Conservation (phyloP, 225 moss, liverwort and hornwort genomes). For the Neckera pumila region DNA sequence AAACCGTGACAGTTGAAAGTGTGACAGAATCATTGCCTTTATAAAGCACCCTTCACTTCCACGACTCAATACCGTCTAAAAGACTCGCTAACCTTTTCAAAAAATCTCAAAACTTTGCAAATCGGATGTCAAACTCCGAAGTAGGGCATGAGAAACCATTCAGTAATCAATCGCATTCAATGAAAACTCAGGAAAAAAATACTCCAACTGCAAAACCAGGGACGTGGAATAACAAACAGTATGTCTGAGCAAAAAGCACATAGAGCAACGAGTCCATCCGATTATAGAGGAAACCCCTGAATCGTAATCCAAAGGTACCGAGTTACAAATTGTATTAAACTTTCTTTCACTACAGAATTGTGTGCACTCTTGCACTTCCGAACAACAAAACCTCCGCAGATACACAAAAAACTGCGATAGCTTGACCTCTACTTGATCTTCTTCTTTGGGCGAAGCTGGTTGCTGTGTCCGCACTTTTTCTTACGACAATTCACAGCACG, state of each 20-base stretch:
- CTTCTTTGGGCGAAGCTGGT: conserved; percentile 79
- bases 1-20: not conserved
- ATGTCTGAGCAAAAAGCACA: not conserved
- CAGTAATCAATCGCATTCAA: not conserved
- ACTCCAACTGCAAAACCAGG: not conserved
- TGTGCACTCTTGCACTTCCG: not conserved
- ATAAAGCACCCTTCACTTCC: not conserved
- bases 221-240: not conserved
- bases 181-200: not conserved
- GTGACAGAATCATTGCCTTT: not conserved
- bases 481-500: conserved; percentile 92
- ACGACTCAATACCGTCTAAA: not conserved
- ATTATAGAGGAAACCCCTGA: not conserved
- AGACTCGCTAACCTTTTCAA: not conserved
- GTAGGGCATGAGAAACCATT: not conserved
- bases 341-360: not conserved
- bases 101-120: not conserved
- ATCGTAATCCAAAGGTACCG: not conserved
- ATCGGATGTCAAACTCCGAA: not conserved
- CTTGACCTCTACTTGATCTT: conserved; percentile 60
- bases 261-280: not conserved
- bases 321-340: not conserved
- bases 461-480: conserved; percentile 95
- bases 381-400: not conserved
- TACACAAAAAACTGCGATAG: not conserved